Conservation (phyloP, 371 early-diverging fungal species). For the Haplosporangium sp. region DNA sequence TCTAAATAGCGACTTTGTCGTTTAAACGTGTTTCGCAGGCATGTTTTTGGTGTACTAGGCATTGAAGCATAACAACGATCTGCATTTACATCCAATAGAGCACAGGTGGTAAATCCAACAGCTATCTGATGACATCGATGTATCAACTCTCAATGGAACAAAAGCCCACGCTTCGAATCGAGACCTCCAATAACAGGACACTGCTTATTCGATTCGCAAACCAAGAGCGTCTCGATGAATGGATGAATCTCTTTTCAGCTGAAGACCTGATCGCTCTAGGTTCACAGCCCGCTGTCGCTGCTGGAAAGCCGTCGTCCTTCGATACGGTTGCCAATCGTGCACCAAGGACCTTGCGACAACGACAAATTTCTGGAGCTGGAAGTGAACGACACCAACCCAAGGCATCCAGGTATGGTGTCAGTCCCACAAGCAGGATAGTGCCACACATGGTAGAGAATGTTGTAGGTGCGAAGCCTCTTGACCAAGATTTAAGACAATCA, state of each 20-base stretch:
- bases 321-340: background rate
- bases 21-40: no score
- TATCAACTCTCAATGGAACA: background rate
- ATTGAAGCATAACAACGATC: no score
- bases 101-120: constrained; percentile 1
- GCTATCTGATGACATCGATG: constrained; percentile 25
- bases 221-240: constrained; percentile 10
- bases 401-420: no score
- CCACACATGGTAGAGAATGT: no score
- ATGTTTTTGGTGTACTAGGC: no score
- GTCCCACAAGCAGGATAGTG: no score
- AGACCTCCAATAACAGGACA: constrained; percentile 1
- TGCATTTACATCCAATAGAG: constrained; percentile 4
- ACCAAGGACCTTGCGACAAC: no score
- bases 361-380: no score
- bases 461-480: no score
- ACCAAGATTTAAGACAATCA: no score
- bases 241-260: constrained; percentile 21
- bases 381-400: no score
- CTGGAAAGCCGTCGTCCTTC: background rate
- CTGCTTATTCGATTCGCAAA: constrained; percentile 22
- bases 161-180: constrained; percentile 12
- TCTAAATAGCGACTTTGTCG: background rate
- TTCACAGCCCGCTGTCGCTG: background rate
- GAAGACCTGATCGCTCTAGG: constrained; percentile 14